Conservation (phyloP, 495 filamentous ascomycete genomes). For the Penicillium coprophilum region DNA sequence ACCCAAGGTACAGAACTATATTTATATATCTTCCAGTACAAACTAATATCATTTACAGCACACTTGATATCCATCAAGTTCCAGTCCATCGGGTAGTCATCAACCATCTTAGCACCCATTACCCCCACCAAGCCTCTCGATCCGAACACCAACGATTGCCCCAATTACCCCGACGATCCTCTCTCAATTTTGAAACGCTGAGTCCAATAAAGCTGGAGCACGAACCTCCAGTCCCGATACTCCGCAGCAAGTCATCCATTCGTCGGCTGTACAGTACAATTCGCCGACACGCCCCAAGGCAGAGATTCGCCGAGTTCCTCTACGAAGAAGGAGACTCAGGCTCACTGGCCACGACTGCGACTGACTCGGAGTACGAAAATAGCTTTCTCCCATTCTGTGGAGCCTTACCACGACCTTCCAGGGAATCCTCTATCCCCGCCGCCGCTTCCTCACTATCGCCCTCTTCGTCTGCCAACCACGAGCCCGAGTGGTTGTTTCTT, state of each 20-base stretch:
- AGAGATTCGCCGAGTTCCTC: not conserved
- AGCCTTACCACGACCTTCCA: not conserved
- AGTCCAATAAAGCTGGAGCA: not conserved
- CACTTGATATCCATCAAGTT: not conserved
- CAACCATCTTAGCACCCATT: not conserved
- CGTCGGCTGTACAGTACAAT: not conserved
- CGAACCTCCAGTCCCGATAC: not conserved
- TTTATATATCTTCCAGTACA: not conserved
- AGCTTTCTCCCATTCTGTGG: not conserved
- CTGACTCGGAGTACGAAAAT: not conserved
- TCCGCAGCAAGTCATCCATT: not conserved
- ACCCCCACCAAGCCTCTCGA: not conserved
- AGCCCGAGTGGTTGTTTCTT: not conserved
- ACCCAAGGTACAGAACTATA: constrained; percentile 3
- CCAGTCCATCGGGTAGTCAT: not conserved
- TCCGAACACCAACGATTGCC: not conserved
- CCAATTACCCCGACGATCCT: not conserved
- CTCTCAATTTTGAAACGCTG: not conserved
- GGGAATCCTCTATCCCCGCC: not conserved
- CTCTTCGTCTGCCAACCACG: not conserved
- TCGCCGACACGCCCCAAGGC: not conserved
- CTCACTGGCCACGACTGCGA: not conserved
- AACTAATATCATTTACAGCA: not conserved
- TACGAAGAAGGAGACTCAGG: not conserved
- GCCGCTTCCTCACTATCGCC: not conserved